Base-by-base conservation (phyloP, 75 land plant species). In the Sequoiadendron giganteum region DNA sequence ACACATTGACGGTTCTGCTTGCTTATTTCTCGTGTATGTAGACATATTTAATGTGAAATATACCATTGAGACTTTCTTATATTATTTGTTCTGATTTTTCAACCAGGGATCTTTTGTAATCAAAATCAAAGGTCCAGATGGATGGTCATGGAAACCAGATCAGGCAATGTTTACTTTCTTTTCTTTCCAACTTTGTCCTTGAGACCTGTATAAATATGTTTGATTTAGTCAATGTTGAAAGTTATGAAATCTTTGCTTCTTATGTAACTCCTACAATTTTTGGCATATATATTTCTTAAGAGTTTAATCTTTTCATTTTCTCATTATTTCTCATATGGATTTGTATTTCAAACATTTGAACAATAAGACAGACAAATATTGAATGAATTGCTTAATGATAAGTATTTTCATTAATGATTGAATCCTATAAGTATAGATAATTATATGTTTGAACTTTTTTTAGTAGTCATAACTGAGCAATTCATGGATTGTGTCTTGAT, bases 121-220 rank as follows among this genome's bases (percentile, higher is more conserved):
- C 88, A 86, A 92, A 84, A 89, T 98, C 38, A 92, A 91, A 87
- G 99, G 98, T 55, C 99, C 99, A 61, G 89, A 94, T 83, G 99
- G 99, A 72, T 98, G 99, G 99, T 94, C 99, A 48, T 98, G 97
- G 94, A 82, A 92, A 49, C 99, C 99, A 40, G 89, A 94, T 81
- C 93, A 93, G 90, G 99, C 94, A 52, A 38, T 72, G 42, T 70
- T 65, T 19, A 68, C 43, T 32, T 86, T 49, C 21, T 42, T 76
- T 36, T 6, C 39, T 5, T 80, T 39, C 13, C 32, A 6, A 21
- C 30, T 85, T 75, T 68, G 43, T 5, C 84, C n/a, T 58, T 55
- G 36, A 32, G 28, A 72, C 28, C 61, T 83, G 14, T 25, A 38
- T 10, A 42, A 9, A 15, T 42, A 28, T 85, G 58, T n/a, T 85